These are phyloP conservation scores for Hypoxylon sp. DNA, from an alignment of 2,329 filamentous ascomycete species.

Conservation along the genomic window DNA sequence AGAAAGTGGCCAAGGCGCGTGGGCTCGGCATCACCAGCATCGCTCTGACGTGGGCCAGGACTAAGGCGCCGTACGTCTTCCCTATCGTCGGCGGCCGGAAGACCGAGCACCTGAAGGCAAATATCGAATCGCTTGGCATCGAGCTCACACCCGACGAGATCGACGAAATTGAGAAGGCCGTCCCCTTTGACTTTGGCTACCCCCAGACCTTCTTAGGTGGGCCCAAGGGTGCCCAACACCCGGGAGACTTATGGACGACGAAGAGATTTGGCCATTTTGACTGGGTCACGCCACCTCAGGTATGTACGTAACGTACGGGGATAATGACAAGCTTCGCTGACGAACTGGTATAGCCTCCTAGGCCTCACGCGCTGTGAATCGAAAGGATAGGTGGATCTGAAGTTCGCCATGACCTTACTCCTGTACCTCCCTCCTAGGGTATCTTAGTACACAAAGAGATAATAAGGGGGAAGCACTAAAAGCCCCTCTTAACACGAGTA, in stretches of 20 bases:
- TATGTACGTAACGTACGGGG: background rate
- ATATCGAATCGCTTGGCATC: constrained; percentile 67
- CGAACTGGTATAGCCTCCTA: background rate
- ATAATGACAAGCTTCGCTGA: background rate
- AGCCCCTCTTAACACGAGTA: background rate
- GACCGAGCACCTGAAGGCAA: constrained; percentile 69
- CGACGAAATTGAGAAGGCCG: constrained; percentile 67
- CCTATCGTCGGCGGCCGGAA: constrained; percentile 72
- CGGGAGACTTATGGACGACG: constrained; percentile 26
- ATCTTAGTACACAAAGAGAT: background rate
- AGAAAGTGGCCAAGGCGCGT: constrained; percentile 25
- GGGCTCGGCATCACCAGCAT: constrained; percentile 60
- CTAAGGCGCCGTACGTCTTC: constrained; percentile 70
- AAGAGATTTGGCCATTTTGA: constrained; percentile 24
- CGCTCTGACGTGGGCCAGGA: constrained; percentile 71
- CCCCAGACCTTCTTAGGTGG: constrained; percentile 59
- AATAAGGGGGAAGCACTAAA: background rate
- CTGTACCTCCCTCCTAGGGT: background rate
- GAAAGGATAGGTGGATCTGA: background rate
- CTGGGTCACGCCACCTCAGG: constrained; percentile 28
- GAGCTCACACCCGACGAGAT: constrained; percentile 68
- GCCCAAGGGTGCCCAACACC: constrained; percentile 22
- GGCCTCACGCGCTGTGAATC: background rate
- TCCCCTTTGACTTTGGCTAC: constrained; percentile 67
- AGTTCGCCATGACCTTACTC: background rate